Conservation (phyloP, 495 filamentous ascomycete genomes). For the Penicillium coprophilum region DNA sequence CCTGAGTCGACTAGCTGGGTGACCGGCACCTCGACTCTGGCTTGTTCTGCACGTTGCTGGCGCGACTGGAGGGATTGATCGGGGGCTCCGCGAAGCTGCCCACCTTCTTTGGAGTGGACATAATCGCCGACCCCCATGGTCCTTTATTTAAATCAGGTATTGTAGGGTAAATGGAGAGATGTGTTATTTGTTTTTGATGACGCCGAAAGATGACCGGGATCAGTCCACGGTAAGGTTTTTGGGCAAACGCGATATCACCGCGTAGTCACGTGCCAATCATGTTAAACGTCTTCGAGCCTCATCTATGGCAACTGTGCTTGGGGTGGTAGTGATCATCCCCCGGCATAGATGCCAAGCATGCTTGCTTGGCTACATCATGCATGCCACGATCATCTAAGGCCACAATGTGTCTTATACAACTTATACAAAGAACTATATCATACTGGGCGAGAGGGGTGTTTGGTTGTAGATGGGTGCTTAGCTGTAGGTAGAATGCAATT, state of each 20-base stretch:
- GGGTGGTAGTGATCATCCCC: not conserved
- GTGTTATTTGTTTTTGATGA: not conserved
- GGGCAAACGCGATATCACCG: constrained; percentile 29
- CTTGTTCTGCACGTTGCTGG: constrained; percentile 39
- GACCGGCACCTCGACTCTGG: constrained; percentile 35
- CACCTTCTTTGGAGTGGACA: constrained; percentile 43
- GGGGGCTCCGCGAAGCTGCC: constrained; percentile 31
- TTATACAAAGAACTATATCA: not conserved
- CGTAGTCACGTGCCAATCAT: constrained; percentile 42
- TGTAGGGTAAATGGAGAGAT: not conserved
- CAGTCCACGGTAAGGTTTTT: constrained; percentile 7
- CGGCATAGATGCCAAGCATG: not conserved
- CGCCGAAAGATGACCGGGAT: constrained; percentile 9
- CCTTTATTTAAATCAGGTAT: not conserved
- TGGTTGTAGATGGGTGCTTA: not conserved
- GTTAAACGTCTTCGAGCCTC: not conserved
- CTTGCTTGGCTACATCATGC: not conserved
- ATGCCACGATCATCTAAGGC: not conserved
- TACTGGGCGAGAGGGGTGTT: not conserved
- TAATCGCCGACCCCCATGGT: constrained; percentile 49
- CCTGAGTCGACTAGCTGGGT: constrained; percentile 25
- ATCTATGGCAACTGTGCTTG: not conserved
- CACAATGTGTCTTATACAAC: not conserved
- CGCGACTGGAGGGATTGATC: constrained; percentile 29
- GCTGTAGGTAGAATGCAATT: no score